phyloP scores from a whole-genome alignment of 2,329 filamentous ascomycete genomes.

The Exophiala sideris region DNA sequence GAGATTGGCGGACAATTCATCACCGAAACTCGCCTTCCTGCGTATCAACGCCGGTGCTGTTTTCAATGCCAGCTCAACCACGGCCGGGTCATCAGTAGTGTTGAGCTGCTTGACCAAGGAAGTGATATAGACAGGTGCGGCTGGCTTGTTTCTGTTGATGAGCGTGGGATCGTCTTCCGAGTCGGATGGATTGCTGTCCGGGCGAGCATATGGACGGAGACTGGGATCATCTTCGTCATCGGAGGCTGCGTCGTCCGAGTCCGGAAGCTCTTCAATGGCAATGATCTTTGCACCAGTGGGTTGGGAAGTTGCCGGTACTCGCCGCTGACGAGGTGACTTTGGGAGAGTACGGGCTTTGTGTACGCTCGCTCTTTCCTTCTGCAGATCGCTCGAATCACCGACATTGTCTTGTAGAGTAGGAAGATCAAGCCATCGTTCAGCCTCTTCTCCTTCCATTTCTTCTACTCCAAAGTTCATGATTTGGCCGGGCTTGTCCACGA shows the following conservation, averaged over 20 bases:
- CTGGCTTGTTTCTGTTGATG: conserved; percentile 76
- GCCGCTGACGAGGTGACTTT: conserved; percentile 2
- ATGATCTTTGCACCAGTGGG: conserved; percentile 44
- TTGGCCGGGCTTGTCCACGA: conserved; percentile 65
- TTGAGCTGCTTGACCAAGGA: conserved; percentile 42
- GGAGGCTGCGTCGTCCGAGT: conserved; percentile 43
- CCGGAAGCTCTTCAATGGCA: conserved; percentile 62
- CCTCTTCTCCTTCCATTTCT: conserved; percentile 70
- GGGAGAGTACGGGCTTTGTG: not conserved
- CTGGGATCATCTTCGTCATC: conserved; percentile 60
- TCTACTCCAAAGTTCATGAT: conserved; percentile 80
- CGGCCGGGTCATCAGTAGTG: conserved; percentile 81
- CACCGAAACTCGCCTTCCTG: conserved; percentile 82
- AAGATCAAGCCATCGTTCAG: conserved; percentile 69
- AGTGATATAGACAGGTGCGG: conserved; percentile 65
- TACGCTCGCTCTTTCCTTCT: conserved; percentile 17
- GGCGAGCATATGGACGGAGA: conserved; percentile 75
- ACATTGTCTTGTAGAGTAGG: conserved; percentile 60
- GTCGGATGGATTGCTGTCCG: conserved; percentile 83
- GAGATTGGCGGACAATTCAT: conserved; percentile 79
- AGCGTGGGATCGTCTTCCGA: conserved; percentile 90
- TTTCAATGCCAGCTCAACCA: conserved; percentile 72
- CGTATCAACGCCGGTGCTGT: conserved; percentile 79
- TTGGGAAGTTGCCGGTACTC: conserved; percentile 15
- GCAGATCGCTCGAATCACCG: conserved; percentile 44